Conservation (phyloP, 2,329 filamentous ascomycete genomes). For the Fusarium liriodendri region DNA sequence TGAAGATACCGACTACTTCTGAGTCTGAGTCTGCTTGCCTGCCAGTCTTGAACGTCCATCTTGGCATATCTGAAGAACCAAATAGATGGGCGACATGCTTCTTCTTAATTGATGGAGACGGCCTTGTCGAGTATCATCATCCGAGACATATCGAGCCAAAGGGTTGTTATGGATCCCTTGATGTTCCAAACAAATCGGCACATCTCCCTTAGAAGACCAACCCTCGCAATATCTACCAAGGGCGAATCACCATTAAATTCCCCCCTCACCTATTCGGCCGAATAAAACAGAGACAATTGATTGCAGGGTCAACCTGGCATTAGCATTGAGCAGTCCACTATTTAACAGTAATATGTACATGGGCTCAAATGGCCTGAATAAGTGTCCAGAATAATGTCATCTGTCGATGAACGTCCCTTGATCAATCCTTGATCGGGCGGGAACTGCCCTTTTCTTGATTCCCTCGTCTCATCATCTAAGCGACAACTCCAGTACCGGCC, state of each 20-base stretch:
- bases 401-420: background rate
- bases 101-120: background rate
- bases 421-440: background rate
- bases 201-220: background rate
- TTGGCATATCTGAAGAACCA: background rate
- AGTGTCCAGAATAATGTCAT: slow-evolving; percentile 12
- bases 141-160: background rate
- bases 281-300: background rate
- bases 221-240: background rate
- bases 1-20: slow-evolving; percentile 26
- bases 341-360: slow-evolving; percentile 4
- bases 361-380: slow-evolving; percentile 2
- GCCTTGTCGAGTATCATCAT: background rate
- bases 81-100: background rate
- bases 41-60: slow-evolving; percentile 34
- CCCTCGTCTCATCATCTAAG: background rate
- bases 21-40: slow-evolving; percentile 26
- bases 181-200: background rate
- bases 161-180: background rate
- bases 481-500: slow-evolving; percentile 39
- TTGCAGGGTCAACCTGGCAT: slow-evolving; percentile 11
- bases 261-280: background rate
- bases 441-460: background rate
- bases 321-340: slow-evolving; percentile 10
- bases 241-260: background rate